Conservation (phyloP, 306 rosid genomes). For the Prinsepia uniflora region DNA sequence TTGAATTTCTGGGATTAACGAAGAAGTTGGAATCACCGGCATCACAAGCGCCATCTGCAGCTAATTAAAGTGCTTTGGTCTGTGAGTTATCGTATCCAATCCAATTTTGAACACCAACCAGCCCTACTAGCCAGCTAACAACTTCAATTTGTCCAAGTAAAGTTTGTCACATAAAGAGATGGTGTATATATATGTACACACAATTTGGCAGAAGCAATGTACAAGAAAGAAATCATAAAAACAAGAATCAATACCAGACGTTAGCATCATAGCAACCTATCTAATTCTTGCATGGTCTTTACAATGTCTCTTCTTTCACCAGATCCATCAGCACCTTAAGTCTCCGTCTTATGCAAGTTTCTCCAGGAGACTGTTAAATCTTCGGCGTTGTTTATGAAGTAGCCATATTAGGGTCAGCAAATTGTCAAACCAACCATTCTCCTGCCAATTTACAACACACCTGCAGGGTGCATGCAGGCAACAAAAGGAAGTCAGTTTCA, state of each 20-base stretch:
- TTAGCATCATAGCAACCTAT: constrained; percentile 21
- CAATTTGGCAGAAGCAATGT: background rate
- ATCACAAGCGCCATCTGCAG: too few species aligned
- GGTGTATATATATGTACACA: too few species aligned
- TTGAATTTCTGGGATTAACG: too few species aligned
- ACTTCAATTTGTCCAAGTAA: too few species aligned
- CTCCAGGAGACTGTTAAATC: background rate
- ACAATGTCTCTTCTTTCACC: constrained; percentile 10
- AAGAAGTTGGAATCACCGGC: too few species aligned
- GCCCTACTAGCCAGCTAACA: too few species aligned
- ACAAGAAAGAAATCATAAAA: background rate
- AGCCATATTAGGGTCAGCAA: constrained; percentile 21
- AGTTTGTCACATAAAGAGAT: too few species aligned
- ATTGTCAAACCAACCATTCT: constrained; percentile 22
- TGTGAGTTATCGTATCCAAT: too few species aligned
- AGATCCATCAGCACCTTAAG: constrained; percentile 27
- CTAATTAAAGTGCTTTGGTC: too few species aligned
- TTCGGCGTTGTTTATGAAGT: constrained; percentile 1
- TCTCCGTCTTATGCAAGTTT: constrained; percentile 11
- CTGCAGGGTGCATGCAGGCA: constrained; percentile 30
- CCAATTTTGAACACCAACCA: too few species aligned
- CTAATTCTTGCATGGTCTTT: background rate
- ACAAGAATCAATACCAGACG: constrained; percentile 3
- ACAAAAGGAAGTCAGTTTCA: background rate
- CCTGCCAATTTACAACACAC: constrained; percentile 35